Evolutionary conservation across 768 basidiomycete genomes (phyloP).

Genomic region (Calocybe indica): DNA sequence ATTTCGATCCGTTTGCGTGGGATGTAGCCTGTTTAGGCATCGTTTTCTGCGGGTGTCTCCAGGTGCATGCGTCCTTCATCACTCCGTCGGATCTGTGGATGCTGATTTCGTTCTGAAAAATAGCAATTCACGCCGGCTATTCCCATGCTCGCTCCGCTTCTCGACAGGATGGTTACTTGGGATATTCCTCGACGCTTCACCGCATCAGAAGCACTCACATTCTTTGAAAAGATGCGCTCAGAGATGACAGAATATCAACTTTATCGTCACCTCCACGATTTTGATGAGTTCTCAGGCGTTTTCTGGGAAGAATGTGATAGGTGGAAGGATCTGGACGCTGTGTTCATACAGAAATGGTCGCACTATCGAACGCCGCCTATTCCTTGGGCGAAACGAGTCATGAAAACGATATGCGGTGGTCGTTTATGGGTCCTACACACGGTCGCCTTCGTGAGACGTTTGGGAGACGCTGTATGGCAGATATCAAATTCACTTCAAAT

Average conservation of each 20-base stretch:
- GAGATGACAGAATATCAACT: not conserved
- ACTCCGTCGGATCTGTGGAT: not conserved
- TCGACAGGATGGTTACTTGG: conserved; percentile 6
- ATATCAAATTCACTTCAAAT: too few species aligned
- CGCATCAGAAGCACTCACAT: conserved; percentile 2
- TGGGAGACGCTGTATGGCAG: too few species aligned
- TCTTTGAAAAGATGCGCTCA: conserved; percentile 5
- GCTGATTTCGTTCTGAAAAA: not conserved
- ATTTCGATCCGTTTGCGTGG: conserved; percentile 18
- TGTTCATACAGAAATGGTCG: not conserved
- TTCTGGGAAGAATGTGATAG: not conserved
- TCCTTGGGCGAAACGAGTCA: not conserved
- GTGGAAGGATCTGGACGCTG: not conserved
- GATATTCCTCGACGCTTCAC: conserved; percentile 4
- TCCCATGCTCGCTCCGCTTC: conserved; percentile 7
- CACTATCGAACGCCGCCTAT: not conserved
- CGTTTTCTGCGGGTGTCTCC: not conserved
- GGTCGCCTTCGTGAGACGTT: too few species aligned
- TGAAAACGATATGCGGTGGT: not conserved
- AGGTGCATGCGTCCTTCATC: conserved; percentile 4
- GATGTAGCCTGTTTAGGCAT: conserved; percentile 18
- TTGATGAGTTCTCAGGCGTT: not conserved
- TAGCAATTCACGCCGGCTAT: not conserved
- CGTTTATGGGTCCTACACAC: too few species aligned
- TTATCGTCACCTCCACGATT: not conserved